Conservation (phyloP, 164 flowering plant species). For the Stephania japonica region DNA sequence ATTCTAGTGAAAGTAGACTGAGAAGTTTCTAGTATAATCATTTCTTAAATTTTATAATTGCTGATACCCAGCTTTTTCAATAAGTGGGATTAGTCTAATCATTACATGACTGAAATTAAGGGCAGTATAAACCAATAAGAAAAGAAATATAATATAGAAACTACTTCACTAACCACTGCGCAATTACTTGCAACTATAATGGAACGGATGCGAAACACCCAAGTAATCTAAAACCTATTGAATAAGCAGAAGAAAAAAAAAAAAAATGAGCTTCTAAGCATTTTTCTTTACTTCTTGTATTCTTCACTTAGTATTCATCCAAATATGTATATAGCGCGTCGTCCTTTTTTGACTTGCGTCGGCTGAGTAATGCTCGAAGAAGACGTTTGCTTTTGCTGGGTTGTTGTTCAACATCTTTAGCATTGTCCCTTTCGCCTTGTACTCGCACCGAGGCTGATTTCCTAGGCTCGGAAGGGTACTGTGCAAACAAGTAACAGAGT, state of each 20-base stretch:
- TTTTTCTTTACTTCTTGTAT: neutral
- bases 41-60: too few relatives aligned
- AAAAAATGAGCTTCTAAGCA: neutral
- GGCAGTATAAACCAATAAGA: neutral
- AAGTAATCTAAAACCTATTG: neutral
- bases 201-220: neutral
- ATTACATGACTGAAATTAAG: neutral
- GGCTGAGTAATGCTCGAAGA: constrained; percentile 62
- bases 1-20: neutral
- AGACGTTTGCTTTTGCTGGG: constrained; percentile 73
- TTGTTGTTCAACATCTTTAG: constrained; percentile 42
- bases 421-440: constrained; percentile 35
- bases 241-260: too few relatives aligned
- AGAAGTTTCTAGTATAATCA: neutral
- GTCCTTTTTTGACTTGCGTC: constrained; percentile 74
- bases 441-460: constrained; percentile 63
- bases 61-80: neutral
- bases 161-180: neutral
- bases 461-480: constrained; percentile 62
- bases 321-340: constrained; percentile 54
- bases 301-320: constrained; percentile 23
- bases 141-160: neutral
- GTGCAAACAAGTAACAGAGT: constrained; percentile 7
- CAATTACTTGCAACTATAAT: neutral
- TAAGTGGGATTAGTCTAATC: neutral